Evolutionary conservation across 768 basidiomycete species (phyloP), one percentile per base, ranked within the genome.

Genomic region (Mycena chlorophos): DNA sequence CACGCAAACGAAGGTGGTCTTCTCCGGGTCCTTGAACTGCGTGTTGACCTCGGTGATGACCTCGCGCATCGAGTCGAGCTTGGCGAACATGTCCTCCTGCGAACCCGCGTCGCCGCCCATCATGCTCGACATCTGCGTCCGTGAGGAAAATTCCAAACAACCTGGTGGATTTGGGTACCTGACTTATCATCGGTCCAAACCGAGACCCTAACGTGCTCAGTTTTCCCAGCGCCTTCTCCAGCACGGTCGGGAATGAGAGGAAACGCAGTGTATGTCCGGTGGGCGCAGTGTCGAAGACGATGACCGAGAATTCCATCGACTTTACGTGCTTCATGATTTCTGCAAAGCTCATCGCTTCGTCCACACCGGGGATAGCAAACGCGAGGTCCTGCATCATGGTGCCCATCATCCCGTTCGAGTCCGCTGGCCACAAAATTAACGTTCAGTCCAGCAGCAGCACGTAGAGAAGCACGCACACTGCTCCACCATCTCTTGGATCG

Each of bases 261-360:
- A 99, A 99, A 39, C 97, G 93, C 5, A 98, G 83, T 0, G 97
- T 99, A 73, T 99, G 97, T 1, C 97, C 97, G 3, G 97, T 99
- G 2, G 97, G 97, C 30, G 97, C 97, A 1, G 97, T 99, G 69
- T 99, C 97, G 68, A 99, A 99, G 30, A 99, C 95, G 68, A 99
- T 98, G 56, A 97, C 95, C n/a, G 94, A 96, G 79, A 95, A 99
- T 73, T 98, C 87, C 95, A 99, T 98, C 19, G 96, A 98, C 74
- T 99, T 98, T 73, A 99, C 97, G 71, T 99, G 97, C 96, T 98
- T 99, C 97, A 98, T 99, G 71, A 99, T 97, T 72, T 99, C 97
- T 0, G 97, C 97, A 65, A 99, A 99, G 60, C 94, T 94, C 97
- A 99, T 98, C 3, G 97, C 97, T 73, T 99, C 97, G 66, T 99